Percentiles rank a stretch among this genome's conserved stretches.
Evolutionary conservation across 2,329 filamentous ascomycete genomes (phyloP).

Genomic region (Trichoderma sp.): DNA sequence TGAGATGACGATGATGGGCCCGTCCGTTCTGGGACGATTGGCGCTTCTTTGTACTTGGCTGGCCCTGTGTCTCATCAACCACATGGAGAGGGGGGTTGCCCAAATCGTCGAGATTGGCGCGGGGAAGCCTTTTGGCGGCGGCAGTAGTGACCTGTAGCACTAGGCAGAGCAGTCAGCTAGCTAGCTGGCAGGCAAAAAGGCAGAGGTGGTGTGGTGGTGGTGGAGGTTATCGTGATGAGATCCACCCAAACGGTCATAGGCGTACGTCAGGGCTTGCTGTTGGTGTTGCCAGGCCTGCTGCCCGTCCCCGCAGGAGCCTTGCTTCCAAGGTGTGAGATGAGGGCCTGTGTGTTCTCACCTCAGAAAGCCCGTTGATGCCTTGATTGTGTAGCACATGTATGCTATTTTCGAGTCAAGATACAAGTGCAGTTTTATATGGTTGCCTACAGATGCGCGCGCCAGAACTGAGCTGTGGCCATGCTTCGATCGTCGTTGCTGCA

Average conservation of each 20-base stretch:
- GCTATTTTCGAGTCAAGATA: background rate
- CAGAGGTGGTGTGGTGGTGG: slow-evolving; percentile 1
- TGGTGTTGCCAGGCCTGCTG: slow-evolving; percentile 1
- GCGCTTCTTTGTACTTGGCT: background rate
- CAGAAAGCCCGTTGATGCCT: background rate
- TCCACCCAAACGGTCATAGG: slow-evolving; percentile 25
- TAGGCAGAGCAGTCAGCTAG: slow-evolving; percentile 20
- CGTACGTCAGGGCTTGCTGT: slow-evolving; percentile 7
- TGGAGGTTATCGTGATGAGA: slow-evolving; percentile 27
- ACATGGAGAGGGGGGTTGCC: slow-evolving; percentile 6
- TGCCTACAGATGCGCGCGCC: background rate
- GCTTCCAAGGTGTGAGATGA: background rate
- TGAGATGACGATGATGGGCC: slow-evolving; percentile 26
- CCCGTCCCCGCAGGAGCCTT: background rate
- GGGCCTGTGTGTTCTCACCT: slow-evolving; percentile 1
- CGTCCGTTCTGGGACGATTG: slow-evolving; percentile 4
- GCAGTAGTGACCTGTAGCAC: background rate
- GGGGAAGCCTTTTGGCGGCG: slow-evolving; percentile 13
- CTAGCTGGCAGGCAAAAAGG: background rate
- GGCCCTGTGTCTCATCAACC: slow-evolving; percentile 16
- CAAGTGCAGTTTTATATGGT: background rate
- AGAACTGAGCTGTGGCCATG: background rate
- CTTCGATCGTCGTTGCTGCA: background rate
- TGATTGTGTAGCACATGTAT: background rate
- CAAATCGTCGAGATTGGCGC: slow-evolving; percentile 25